Conservation (phyloP, 208 protist genomes). For the Trypanosoma conorhini region DNA sequence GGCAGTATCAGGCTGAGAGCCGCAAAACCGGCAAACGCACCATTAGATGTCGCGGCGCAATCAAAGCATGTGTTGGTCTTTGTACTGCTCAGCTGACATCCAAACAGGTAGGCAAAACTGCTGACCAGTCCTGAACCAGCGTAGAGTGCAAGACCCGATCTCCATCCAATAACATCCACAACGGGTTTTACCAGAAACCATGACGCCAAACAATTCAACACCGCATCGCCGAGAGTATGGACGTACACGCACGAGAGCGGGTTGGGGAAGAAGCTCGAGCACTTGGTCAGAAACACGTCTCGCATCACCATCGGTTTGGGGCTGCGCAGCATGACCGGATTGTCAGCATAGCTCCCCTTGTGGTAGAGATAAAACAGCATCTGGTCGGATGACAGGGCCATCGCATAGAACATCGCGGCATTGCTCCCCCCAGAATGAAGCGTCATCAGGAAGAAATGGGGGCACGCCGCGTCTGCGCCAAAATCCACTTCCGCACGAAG, state of each 20-base stretch:
- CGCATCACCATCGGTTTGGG: slow-evolving; percentile 85
- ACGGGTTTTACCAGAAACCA: slow-evolving; percentile 69
- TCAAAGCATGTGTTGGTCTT: slow-evolving; percentile 63
- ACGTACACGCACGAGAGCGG: slow-evolving; percentile 85
- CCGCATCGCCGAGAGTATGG: slow-evolving; percentile 43
- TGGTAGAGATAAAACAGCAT: slow-evolving; percentile 79
- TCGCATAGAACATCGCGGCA: slow-evolving; percentile 55
- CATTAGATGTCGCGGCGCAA: slow-evolving; percentile 73
- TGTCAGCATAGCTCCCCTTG: slow-evolving; percentile 80
- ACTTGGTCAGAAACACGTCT: slow-evolving; percentile 82
- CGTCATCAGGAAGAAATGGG: slow-evolving; percentile 18
- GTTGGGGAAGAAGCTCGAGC: slow-evolving; percentile 59
- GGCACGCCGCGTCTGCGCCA: neutral
- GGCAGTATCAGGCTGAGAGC: slow-evolving; percentile 71
- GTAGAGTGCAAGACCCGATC: slow-evolving; percentile 54
- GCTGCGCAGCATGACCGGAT: slow-evolving; percentile 74
- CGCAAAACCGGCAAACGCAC: slow-evolving; percentile 67
- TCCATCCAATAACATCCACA: slow-evolving; percentile 57
- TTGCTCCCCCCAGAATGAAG: slow-evolving; percentile 29
- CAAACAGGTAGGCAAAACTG: slow-evolving; percentile 85
- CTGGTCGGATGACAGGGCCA: slow-evolving; percentile 67
- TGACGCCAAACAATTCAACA: slow-evolving; percentile 57
- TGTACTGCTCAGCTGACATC: slow-evolving; percentile 42
- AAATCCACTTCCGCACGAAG: neutral
- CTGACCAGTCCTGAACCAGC: slow-evolving; percentile 70